phyloP scores from a whole-genome alignment of 2,329 filamentous ascomycete species.

The Aspergillus ibericus region DNA sequence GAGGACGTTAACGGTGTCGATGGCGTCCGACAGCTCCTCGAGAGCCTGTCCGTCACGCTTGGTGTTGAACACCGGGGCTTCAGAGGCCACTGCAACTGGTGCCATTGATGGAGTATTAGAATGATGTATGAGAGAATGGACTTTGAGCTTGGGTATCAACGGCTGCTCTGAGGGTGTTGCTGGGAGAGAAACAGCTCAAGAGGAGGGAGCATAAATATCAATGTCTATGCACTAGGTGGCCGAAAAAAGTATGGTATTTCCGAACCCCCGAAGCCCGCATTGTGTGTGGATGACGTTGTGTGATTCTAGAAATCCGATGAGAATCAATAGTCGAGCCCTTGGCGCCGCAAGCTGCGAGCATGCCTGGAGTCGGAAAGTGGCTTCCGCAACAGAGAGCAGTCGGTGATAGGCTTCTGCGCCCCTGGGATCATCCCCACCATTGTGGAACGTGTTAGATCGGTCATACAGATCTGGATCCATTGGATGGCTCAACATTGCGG shows the following conservation, averaged over 20 bases:
- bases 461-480: slow-evolving; percentile 9
- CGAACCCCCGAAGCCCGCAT: background rate
- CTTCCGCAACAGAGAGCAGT: slow-evolving; percentile 26
- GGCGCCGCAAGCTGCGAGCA: background rate
- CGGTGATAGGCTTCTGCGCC: slow-evolving; percentile 5
- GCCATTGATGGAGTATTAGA: slow-evolving; percentile 25
- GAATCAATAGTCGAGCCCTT: slow-evolving; percentile 1
- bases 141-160: slow-evolving; percentile 1
- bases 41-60: slow-evolving; percentile 58
- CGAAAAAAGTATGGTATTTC: background rate
- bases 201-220: slow-evolving; percentile 8
- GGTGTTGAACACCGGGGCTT: slow-evolving; percentile 34
- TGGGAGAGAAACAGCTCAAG: slow-evolving; percentile 4
- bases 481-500: slow-evolving; percentile 8
- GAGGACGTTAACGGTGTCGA: slow-evolving; percentile 62
- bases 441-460: slow-evolving; percentile 8
- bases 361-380: slow-evolving; percentile 29
- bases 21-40: slow-evolving; percentile 59
- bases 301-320: slow-evolving; percentile 4
- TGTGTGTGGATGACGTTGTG: slow-evolving; percentile 1
- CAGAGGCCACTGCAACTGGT: slow-evolving; percentile 29
- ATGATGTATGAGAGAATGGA: background rate
- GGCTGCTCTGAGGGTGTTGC: background rate
- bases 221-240: background rate
- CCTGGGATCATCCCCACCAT: slow-evolving; percentile 8